Base-by-base conservation (phyloP, 1,284 basidiomycete genomes). In the Cerioporus squamosus region DNA sequence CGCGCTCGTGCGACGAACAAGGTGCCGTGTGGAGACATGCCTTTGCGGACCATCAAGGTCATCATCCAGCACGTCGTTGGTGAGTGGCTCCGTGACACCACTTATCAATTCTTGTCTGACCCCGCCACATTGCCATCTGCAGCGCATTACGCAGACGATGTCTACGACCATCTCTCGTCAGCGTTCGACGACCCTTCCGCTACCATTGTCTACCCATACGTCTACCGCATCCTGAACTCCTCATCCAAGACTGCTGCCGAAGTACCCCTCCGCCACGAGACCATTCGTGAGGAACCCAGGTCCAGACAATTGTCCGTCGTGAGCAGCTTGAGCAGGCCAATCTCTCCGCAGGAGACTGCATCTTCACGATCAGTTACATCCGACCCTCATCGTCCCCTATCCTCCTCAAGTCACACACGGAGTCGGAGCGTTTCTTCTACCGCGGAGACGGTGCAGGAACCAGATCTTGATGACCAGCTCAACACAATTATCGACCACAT, bases 11-110 rank as follows among this genome's bases (percentile, higher is more conserved):
- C 94, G 2, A 90, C 89, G 4, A 94, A 94, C 69, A 91, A 91
- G 61, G 86, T 98, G 0, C 95, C 97, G 2, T 91, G 97, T 67
- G 95, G 94, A 42, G 97, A 99, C 70, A 93, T 99, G 93, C 97
- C 97, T 2, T 76, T 99, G 65, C 84, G 97, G 57, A 99, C 97
- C 1, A 92, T 98, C 74, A 99, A 99, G 79, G 96, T 97, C 26
- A 94, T 98, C 65, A 92, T 98, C 39, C 95, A 98, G 75, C 94
- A 97, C 72, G 85, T 97, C 57, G 93, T 97, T 65, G 90, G 94
- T 95, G 66, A 78, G 94, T 84, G 17, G 12, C 8, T 12, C 12
- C 14, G 12, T 42, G 40, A 10, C 15, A 42, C 17, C 18, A 23
- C 2, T n/a, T 5, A 36, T 23, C 6, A 9, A 7, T 42, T 10